phyloP scores from a whole-genome alignment of 2,329 filamentous ascomycete species.

The Pyricularia grisea region DNA sequence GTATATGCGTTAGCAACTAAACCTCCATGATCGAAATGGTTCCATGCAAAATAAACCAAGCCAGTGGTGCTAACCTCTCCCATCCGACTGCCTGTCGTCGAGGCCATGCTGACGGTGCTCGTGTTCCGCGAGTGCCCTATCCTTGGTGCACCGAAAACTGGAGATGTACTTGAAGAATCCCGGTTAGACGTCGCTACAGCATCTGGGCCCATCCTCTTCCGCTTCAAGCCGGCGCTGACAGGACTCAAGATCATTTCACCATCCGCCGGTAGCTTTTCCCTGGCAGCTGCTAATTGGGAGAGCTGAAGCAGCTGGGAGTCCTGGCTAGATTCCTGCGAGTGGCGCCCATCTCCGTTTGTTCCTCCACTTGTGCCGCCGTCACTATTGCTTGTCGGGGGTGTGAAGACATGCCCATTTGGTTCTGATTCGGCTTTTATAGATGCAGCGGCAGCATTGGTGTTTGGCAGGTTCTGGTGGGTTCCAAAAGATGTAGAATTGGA shows the following conservation, averaged over 20 bases:
- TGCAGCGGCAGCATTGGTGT: slow-evolving; percentile 27
- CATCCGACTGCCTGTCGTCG: slow-evolving; percentile 59
- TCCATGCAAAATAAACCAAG: background rate
- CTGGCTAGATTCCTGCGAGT: slow-evolving; percentile 31
- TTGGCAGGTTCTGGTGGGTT: slow-evolving; percentile 18
- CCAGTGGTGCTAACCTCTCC: slow-evolving; percentile 55
- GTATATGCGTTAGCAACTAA: background rate
- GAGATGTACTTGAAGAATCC: slow-evolving; percentile 33
- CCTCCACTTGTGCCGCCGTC: slow-evolving; percentile 29
- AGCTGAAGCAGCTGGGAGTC: slow-evolving; percentile 47
- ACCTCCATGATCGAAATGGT: background rate
- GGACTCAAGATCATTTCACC: slow-evolving; percentile 14
- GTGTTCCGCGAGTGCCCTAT: slow-evolving; percentile 60
- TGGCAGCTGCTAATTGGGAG: slow-evolving; percentile 47
- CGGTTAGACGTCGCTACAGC: slow-evolving; percentile 44
- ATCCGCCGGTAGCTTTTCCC: slow-evolving; percentile 35
- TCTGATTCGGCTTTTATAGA: slow-evolving; percentile 24
- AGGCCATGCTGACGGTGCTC: slow-evolving; percentile 54
- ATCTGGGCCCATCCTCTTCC: slow-evolving; percentile 72
- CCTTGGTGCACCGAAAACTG: slow-evolving; percentile 21
- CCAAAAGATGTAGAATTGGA: background rate
- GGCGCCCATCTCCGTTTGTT: slow-evolving; percentile 19
- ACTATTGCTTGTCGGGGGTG: slow-evolving; percentile 30
- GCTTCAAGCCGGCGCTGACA: slow-evolving; percentile 28
- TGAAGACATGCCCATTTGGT: slow-evolving; percentile 31